Percentiles rank a stretch among this genome's conserved stretches.
phyloP scores from a whole-genome alignment of 164 flowering plant species.

The Sextonia rubra region DNA sequence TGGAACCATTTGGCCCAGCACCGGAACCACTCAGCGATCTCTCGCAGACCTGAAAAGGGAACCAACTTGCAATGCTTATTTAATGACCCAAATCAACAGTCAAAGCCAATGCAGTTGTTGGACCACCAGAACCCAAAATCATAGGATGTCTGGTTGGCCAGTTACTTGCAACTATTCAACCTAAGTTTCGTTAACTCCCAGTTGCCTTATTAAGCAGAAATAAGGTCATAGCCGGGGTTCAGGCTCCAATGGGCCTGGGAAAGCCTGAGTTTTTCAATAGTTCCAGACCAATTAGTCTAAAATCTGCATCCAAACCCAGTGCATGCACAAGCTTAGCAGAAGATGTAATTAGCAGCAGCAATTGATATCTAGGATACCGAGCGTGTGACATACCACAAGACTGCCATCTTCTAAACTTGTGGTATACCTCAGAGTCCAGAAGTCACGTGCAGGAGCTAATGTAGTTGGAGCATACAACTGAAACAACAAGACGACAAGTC shows the following conservation, averaged over 20 bases:
- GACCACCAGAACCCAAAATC: background rate
- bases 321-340: too few species aligned
- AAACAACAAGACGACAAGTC: slow-evolving; percentile 4
- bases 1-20: slow-evolving; percentile 62
- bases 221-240: background rate
- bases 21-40: slow-evolving; percentile 87
- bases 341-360: background rate
- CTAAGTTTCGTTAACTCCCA: background rate
- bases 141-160: background rate
- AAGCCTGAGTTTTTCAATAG: too few species aligned
- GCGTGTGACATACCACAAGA: slow-evolving; percentile 65
- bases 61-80: background rate
- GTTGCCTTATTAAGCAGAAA: background rate
- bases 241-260: background rate
- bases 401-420: slow-evolving; percentile 83
- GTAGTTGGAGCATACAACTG: slow-evolving; percentile 93
- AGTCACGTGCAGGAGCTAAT: slow-evolving; percentile 88
- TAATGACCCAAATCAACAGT: background rate
- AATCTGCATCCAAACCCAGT: too few species aligned
- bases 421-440: slow-evolving; percentile 92
- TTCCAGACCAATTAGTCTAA: too few species aligned
- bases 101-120: background rate
- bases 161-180: too few species aligned
- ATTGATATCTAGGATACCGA: background rate
- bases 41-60: slow-evolving; percentile 66